Percentiles rank a stretch among this genome's conserved stretches.
phyloP scores from a whole-genome alignment of 2,329 filamentous ascomycete genomes.

The Calonectria honghensis region DNA sequence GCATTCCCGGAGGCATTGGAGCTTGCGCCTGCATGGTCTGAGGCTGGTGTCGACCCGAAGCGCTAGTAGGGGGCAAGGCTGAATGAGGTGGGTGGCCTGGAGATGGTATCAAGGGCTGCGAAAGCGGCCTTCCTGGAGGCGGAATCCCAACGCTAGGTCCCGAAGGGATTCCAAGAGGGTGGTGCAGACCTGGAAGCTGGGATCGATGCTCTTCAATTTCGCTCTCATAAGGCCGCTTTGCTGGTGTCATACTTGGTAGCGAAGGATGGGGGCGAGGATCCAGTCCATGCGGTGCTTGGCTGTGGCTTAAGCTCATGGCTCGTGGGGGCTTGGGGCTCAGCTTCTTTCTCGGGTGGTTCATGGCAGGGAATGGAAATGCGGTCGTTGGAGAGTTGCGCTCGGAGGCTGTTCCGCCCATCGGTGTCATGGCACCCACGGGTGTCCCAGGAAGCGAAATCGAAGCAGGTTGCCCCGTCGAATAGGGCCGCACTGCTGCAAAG shows the following conservation, averaged over 20 bases:
- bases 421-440: conserved; percentile 54
- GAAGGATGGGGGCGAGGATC: conserved; percentile 50
- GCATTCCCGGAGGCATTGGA: conserved; percentile 49
- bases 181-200: conserved; percentile 53
- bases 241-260: conserved; percentile 52
- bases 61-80: conserved; percentile 47
- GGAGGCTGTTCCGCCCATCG: conserved; percentile 56
- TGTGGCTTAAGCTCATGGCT: conserved; percentile 55
- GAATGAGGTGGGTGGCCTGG: conserved; percentile 54
- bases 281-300: conserved; percentile 46
- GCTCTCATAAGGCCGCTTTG: conserved; percentile 59
- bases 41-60: conserved; percentile 44
- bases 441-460: conserved; percentile 60
- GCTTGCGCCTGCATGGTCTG: conserved; percentile 46
- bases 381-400: conserved; percentile 58
- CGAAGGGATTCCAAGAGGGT: conserved; percentile 51
- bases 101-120: conserved; percentile 59
- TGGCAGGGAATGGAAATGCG: conserved; percentile 57
- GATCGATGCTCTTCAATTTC: conserved; percentile 54
- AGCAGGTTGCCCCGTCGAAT: conserved; percentile 54
- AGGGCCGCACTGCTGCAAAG: conserved; percentile 51
- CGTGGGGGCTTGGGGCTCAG: conserved; percentile 59
- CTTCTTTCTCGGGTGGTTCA: conserved; percentile 55
- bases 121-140: conserved; percentile 58
- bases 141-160: conserved; percentile 48